Base-by-base conservation (phyloP, 2,329 filamentous ascomycete genomes). In the Thyridium curvatum region DNA sequence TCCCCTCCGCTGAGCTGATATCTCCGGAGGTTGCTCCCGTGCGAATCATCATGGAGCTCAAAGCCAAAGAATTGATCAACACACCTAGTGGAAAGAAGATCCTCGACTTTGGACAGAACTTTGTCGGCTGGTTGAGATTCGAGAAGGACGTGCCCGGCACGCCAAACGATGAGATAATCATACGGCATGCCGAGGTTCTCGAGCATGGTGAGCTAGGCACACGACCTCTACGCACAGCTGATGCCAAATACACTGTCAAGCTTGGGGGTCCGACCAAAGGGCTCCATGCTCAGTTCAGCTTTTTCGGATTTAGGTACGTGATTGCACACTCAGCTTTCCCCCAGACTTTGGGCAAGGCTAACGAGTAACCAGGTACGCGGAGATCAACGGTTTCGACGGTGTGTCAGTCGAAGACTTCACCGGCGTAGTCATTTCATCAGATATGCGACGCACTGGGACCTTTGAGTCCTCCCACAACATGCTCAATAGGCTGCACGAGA, bases 291-390 rank as follows among this genome's bases (percentile, higher is more conserved):
- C 48, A 47, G 3, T 68, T 65, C 43, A 68, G 64, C 4, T 69
- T 64, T 40, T 65, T 69, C 43, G 65, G 66, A 2, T 70, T 69
- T 10, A 57, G 65, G 10, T 69, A 63, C 39, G 63, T 64, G 6
- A n/a, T n/a, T n/a, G n/a, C n/a, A n/a, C n/a, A n/a, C n/a, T n/a
- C n/a, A n/a, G n/a, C n/a, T n/a, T n/a, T n/a, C n/a, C n/a, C n/a
- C n/a, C n/a, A n/a, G n/a, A n/a, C n/a, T n/a, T n/a, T n/a, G n/a
- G n/a, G n/a, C n/a, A n/a, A n/a, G n/a, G n/a, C 39, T n/a, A n/a
- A n/a, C n/a, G n/a, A n/a, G n/a, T n/a, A n/a, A n/a, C n/a, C n/a
- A 57, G 65, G 10, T 69, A 63, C 39, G 63, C 65, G 6, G 56
- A 67, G 40, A 43, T 67, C 4, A 46, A 53, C 5, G 61, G 61